phyloP scores from a whole-genome alignment of 2,329 filamentous ascomycete species.

The Grosmannia penicillata region DNA sequence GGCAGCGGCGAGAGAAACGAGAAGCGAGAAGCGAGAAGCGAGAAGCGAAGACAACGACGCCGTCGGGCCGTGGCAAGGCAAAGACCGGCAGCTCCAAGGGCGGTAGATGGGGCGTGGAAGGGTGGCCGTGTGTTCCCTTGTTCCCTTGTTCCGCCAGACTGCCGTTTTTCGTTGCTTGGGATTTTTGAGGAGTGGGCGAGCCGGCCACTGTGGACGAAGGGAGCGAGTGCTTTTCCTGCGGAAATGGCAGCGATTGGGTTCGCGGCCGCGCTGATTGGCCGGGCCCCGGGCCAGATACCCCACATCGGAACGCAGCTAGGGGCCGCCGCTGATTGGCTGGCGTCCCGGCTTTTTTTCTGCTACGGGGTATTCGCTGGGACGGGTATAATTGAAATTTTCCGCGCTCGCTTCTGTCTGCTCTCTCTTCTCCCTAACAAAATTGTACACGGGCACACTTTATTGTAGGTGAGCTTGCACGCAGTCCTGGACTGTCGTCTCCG shows the following conservation, averaged over 20 bases:
- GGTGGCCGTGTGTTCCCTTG: background rate
- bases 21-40: conserved; percentile 3
- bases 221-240: conserved; percentile 11
- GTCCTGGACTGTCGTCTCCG: conserved; percentile 24
- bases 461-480: conserved; percentile 51
- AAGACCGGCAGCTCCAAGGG: conserved; percentile 1
- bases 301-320: conserved; percentile 9
- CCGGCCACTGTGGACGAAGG: conserved; percentile 8
- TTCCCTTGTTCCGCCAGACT: background rate
- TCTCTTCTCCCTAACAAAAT: conserved; percentile 30
- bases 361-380: no score
- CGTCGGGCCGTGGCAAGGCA: conserved; percentile 2
- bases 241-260: conserved; percentile 12
- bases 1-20: conserved; percentile 9
- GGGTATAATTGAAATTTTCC: conserved; percentile 9
- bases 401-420: conserved; percentile 13
- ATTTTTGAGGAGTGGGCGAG: conserved; percentile 10
- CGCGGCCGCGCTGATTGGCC: conserved; percentile 9
- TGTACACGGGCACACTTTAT: conserved; percentile 57
- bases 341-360: conserved; percentile 1
- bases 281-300: background rate
- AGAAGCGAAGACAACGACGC: conserved; percentile 3
- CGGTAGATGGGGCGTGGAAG: background rate
- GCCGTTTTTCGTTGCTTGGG: conserved; percentile 4
- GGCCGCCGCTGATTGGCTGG: conserved; percentile 7